Base-by-base conservation (phyloP, 768 basidiomycete species). In the Boletus vermiculosoides region DNA sequence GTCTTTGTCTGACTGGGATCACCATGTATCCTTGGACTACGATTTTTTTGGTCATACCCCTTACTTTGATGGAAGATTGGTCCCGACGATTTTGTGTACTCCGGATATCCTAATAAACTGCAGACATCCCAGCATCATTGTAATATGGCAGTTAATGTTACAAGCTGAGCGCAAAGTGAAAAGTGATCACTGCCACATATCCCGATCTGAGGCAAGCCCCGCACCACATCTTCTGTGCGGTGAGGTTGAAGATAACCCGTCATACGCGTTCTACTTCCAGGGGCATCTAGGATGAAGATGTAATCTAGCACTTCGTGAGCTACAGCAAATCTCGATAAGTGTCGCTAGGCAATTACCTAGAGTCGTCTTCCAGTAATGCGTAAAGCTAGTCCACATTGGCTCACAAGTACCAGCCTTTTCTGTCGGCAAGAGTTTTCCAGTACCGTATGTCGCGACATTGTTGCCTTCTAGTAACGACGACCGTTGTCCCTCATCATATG, bases 171-270 rank as follows among this genome's bases (percentile, higher is more conserved):
- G 33, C 83, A 85, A 13, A 98, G 77, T 3, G 88, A 87, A 55
- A 92, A 78, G 67, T 97, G 96, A 72, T 98, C 96, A 63, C 88
- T 91, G 11, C 90, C 90, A 64, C 87, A 90, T 45, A 96, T 75
- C 15, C 82, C 84, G 61, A 82, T 82, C 66, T 83, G 78, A n/a
- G 96, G 95, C 33, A 98, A 74, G 6, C 94, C 96, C 6, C 78
- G 78, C 10, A 77, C 79, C 23, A 97, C 77, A 49, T 83, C 79
- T 49, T 81, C 74, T 31, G 78, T 78, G 25, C 62, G 68, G 64
- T 86, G 87, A 15, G 90, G 86, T 28, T 80, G 69, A 11, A 92
- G 81, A 28, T 95, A 74, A 12, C 83, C 78, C 31, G 73, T 67
- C 39, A 90, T 72, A 25, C 65, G 62, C 37, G 77, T 69, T 15